Percentiles rank a stretch among this genome's conserved stretches.
Conservation (phyloP, 2,329 filamentous ascomycete genomes). For the Cordyceps farinosa region DNA sequence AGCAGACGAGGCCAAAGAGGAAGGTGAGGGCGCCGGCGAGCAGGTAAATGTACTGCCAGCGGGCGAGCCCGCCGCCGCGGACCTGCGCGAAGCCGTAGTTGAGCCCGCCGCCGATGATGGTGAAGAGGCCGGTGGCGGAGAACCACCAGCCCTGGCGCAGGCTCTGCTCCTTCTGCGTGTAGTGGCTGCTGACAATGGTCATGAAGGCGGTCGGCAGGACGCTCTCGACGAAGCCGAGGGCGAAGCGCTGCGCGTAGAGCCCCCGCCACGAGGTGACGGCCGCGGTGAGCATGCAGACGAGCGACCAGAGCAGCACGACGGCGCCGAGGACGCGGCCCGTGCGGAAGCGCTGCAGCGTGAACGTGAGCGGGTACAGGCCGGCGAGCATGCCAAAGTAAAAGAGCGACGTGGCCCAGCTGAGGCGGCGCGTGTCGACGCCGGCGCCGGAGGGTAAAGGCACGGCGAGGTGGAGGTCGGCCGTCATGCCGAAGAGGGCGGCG, state of each 20-base stretch:
- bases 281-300: constrained; percentile 65
- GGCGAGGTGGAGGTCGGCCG: constrained; percentile 59
- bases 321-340: constrained; percentile 60
- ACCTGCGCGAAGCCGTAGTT: constrained; percentile 69
- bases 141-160: constrained; percentile 67
- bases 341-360: constrained; percentile 64
- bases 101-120: constrained; percentile 59
- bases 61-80: constrained; percentile 45
- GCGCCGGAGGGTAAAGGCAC: constrained; percentile 43
- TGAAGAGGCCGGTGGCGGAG: constrained; percentile 55
- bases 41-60: constrained; percentile 71
- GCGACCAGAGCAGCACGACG: constrained; percentile 63
- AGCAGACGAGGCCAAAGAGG: constrained; percentile 62
- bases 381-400: constrained; percentile 80
- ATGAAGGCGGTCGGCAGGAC: constrained; percentile 65
- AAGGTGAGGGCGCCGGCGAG: constrained; percentile 62
- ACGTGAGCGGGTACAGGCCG: constrained; percentile 71
- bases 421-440: constrained; percentile 59
- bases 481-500: constrained; percentile 74
- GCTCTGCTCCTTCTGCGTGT: constrained; percentile 63
- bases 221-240: constrained; percentile 59
- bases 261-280: constrained; percentile 61
- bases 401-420: constrained; percentile 73
- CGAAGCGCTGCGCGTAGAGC: constrained; percentile 64
- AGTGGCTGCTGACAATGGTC: constrained; percentile 58